phyloP scores from a whole-genome alignment of 208 protist genomes.

The Wallacemonas sp. region DNA sequence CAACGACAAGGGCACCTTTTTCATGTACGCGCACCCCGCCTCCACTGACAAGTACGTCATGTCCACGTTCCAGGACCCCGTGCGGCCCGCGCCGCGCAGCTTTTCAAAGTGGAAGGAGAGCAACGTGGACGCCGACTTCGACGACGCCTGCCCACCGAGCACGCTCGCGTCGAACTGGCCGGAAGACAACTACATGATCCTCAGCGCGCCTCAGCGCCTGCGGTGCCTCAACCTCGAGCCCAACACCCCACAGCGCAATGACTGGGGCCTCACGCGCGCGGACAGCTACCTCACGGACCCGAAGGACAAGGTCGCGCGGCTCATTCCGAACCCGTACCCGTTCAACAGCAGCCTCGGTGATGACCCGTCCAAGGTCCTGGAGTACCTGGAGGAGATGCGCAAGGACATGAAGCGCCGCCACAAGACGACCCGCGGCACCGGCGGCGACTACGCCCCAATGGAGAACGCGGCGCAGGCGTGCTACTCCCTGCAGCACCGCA shows the following conservation, averaged over 20 bases:
- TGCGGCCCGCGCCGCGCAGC: slow-evolving; percentile 32
- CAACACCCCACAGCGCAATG: slow-evolving; percentile 52
- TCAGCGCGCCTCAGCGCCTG: slow-evolving; percentile 76
- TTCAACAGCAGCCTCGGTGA: slow-evolving; percentile 81
- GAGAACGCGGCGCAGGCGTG: slow-evolving; percentile 83
- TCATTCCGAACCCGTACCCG: slow-evolving; percentile 87
- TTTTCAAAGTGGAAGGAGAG: slow-evolving; percentile 60
- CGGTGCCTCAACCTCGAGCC: slow-evolving; percentile 63
- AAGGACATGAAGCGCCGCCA: slow-evolving; percentile 81
- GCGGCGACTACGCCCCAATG: slow-evolving; percentile 70
- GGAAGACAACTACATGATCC: slow-evolving; percentile 88
- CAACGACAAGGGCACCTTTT: slow-evolving; percentile 86
- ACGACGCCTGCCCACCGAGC: slow-evolving; percentile 22
- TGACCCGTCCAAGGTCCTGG: slow-evolving; percentile 75
- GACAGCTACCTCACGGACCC: slow-evolving; percentile 82
- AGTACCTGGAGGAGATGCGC: slow-evolving; percentile 69
- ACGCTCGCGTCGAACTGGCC: slow-evolving; percentile 85
- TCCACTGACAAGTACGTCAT: slow-evolving; percentile 78
- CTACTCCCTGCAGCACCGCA: slow-evolving; percentile 79
- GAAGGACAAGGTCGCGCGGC: slow-evolving; percentile 78
- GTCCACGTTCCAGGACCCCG: slow-evolving; percentile 68
- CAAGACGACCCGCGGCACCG: slow-evolving; percentile 41
- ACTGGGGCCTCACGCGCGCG: slow-evolving; percentile 72
- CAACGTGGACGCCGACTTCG: slow-evolving; percentile 77
- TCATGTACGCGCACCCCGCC: slow-evolving; percentile 72